Conservation (phyloP, 2,329 filamentous ascomycete genomes). For the Aspergillus vadensis region DNA sequence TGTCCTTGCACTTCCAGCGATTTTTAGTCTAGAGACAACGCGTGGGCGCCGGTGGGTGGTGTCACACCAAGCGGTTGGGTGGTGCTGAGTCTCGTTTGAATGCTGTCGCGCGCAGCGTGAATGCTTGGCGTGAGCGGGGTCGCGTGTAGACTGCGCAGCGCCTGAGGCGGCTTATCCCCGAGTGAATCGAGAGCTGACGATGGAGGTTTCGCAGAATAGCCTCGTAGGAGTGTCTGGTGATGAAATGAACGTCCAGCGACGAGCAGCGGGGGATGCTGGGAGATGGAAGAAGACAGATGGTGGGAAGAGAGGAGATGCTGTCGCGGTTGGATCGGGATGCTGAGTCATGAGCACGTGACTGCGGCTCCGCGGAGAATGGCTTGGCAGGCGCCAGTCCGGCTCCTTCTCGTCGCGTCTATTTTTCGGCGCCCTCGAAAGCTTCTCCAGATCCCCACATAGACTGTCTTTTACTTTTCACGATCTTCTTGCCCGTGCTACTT, state of each 20-base stretch:
- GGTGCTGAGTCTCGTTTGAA: conserved; percentile 21
- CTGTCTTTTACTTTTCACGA: conserved; percentile 8
- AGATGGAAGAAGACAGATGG: conserved; percentile 8
- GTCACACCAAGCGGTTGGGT: conserved; percentile 17
- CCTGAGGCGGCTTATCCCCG: not conserved
- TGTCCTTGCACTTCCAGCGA: conserved; percentile 27
- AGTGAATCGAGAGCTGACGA: not conserved
- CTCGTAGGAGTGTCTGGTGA: not conserved
- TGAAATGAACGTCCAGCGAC: conserved; percentile 3
- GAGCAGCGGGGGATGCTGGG: not conserved
- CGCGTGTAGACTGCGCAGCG: conserved; percentile 23
- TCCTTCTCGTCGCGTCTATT: conserved; percentile 24
- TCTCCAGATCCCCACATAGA: conserved; percentile 28
- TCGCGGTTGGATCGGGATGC: conserved; percentile 7
- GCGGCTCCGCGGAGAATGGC: conserved; percentile 23
- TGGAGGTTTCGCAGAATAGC: not conserved
- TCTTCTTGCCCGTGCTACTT: not conserved
- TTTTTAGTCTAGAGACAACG: conserved; percentile 22
- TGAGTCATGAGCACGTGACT: conserved; percentile 25
- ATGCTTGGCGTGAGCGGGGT: conserved; percentile 34
- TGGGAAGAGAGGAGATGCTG: conserved; percentile 15
- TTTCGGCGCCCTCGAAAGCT: conserved; percentile 20
- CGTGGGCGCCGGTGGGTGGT: conserved; percentile 17
- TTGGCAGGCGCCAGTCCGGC: conserved; percentile 26
- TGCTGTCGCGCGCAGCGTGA: conserved; percentile 30